Evolutionary conservation across 371 early-diverging fungal species (phyloP).

Genomic region (Coemansia sp.): DNA sequence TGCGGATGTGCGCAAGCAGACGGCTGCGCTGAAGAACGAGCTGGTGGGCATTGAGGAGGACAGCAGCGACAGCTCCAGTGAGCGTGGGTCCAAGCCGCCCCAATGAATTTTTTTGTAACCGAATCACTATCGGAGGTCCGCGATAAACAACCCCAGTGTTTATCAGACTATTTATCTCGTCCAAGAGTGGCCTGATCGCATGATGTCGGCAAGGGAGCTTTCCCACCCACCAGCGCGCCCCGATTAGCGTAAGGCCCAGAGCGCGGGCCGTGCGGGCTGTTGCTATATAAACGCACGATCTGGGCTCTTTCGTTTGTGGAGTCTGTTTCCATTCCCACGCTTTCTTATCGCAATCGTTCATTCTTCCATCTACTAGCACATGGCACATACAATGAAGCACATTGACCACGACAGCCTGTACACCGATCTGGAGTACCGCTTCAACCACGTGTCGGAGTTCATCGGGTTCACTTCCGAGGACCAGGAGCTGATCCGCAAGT

Average conservation of each 20-base stretch:
- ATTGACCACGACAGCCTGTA: constrained; percentile 66
- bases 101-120: background rate
- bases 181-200: background rate
- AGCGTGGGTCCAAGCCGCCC: background rate
- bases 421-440: constrained; percentile 69
- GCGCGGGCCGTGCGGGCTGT: background rate
- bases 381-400: constrained; percentile 49
- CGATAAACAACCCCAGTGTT: background rate
- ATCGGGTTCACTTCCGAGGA: constrained; percentile 67
- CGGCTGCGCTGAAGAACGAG: constrained; percentile 48
- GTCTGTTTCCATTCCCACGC: too few species aligned
- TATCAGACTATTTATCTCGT: background rate
- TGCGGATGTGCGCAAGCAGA: constrained; percentile 41
- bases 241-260: background rate
- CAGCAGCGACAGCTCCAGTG: constrained; percentile 12
- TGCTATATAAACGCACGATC: background rate
- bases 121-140: background rate
- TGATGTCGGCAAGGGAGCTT: background rate
- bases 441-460: constrained; percentile 68
- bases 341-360: too few species aligned
- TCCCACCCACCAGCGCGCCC: too few species aligned
- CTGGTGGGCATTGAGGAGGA: constrained; percentile 48
- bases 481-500: constrained; percentile 62
- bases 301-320: too few species aligned
- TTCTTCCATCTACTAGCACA: background rate